A percentile compares a stretch with the other conserved stretches of the same genome.
Conservation (phyloP, 2,329 filamentous ascomycete genomes). For the Colletotrichum eleusines region DNA sequence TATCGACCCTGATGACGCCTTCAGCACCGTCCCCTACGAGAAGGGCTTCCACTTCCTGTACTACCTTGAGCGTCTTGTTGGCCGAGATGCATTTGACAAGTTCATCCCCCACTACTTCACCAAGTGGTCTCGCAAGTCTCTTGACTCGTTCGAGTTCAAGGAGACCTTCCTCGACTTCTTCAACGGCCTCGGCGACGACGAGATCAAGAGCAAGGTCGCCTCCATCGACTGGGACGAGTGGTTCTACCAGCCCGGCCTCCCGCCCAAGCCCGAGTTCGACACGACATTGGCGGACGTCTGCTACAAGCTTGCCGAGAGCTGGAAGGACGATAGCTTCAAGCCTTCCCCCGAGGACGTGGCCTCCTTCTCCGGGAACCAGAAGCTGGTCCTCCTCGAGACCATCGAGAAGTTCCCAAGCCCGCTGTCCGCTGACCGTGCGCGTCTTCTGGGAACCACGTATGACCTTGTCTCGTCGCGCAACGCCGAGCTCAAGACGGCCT, state of each 20-base stretch:
- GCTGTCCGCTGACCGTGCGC: constrained; percentile 74
- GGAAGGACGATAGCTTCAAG: constrained; percentile 75
- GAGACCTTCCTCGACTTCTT: constrained; percentile 90
- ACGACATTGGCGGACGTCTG: constrained; percentile 88
- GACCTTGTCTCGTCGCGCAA: constrained; percentile 81
- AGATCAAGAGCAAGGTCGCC: constrained; percentile 73
- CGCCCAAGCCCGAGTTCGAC: constrained; percentile 91
- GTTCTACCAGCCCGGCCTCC: constrained; percentile 90
- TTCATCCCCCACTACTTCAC: constrained; percentile 97
- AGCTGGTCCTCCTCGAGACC: constrained; percentile 89
- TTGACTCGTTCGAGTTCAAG: constrained; percentile 96
- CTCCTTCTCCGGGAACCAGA: constrained; percentile 85
- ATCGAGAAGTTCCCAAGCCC: constrained; percentile 76
- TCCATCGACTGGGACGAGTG: constrained; percentile 89
- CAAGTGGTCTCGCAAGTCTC: constrained; percentile 84
- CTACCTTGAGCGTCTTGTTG: constrained; percentile 87
- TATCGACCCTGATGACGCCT: constrained; percentile 95
- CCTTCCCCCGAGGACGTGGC: constrained; percentile 78
- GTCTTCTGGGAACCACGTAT: constrained; percentile 81
- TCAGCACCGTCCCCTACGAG: constrained; percentile 92
- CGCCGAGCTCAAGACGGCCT: constrained; percentile 86
- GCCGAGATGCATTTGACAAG: constrained; percentile 88
- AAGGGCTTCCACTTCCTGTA: constrained; percentile 97
- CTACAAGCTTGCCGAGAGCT: constrained; percentile 84
- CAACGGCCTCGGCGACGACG: constrained; percentile 70